These are phyloP conservation scores for Globisporangium canariense DNA, from an alignment of 352 stramenopile species.

Conservation along the genomic window DNA sequence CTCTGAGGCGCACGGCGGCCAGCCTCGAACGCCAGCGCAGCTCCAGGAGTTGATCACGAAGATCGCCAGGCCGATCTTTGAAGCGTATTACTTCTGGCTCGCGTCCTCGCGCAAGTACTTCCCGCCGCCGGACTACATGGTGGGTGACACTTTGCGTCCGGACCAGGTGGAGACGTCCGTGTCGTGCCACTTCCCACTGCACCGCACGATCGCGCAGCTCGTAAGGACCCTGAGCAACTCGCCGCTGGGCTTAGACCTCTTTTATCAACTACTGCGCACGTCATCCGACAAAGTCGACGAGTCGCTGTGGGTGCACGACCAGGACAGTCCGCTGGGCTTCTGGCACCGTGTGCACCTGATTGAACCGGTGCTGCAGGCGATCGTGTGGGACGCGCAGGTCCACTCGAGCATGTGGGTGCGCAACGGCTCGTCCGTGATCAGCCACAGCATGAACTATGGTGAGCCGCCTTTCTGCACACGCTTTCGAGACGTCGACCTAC, in stretches of 20 bases:
- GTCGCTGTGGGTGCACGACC: slow-evolving; percentile 59
- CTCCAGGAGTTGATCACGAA: slow-evolving; percentile 40
- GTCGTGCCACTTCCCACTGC: slow-evolving; percentile 79
- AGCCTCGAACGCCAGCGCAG: slow-evolving; percentile 7
- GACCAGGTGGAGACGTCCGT: slow-evolving; percentile 64
- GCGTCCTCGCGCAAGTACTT: slow-evolving; percentile 76
- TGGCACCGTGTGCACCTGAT: slow-evolving; percentile 83
- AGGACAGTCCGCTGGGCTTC: slow-evolving; percentile 59
- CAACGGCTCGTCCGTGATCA: slow-evolving; percentile 82
- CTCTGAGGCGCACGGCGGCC: slow-evolving; percentile 16
- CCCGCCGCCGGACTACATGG: slow-evolving; percentile 49
- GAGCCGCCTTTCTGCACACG: slow-evolving; percentile 83
- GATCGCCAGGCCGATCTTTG: slow-evolving; percentile 62
- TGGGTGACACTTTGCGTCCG: slow-evolving; percentile 46
- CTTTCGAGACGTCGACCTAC: slow-evolving; percentile 80
- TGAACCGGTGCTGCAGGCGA: slow-evolving; percentile 70
- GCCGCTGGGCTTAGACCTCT: slow-evolving; percentile 44
- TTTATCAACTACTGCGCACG: slow-evolving; percentile 49
- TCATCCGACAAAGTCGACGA: slow-evolving; percentile 21
- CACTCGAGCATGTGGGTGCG: slow-evolving; percentile 82
- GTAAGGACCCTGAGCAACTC: slow-evolving; percentile 69
- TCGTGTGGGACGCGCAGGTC: slow-evolving; percentile 87
- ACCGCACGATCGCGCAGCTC: slow-evolving; percentile 72
- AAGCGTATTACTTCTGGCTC: slow-evolving; percentile 82
- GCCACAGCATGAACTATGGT: slow-evolving; percentile 89